Evolutionary conservation across 2,329 filamentous ascomycete species (phyloP), one percentile per base, ranked within the genome.

Genomic region (Periconia macrospinosa): DNA sequence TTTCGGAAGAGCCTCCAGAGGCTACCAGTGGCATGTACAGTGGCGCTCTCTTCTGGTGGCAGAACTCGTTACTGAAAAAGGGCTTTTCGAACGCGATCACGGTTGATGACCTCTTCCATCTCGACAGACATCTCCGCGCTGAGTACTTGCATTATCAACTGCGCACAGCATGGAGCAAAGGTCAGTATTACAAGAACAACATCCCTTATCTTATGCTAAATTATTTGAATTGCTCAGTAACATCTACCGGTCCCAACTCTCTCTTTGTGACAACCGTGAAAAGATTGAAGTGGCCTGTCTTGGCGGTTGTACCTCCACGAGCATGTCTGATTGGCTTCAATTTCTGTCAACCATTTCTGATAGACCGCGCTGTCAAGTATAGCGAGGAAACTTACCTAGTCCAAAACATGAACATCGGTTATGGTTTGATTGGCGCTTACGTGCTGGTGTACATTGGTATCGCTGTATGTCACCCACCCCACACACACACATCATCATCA

Each of bases 11-110:
- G 41, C 80, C 82, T 1, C 76, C 74, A 0, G 83, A 86, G 60
- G 77, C 77, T 2, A 83, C 78, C 2, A 80, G 77, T 45, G 76
- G 81, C 2, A 69, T 81, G n/a, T 79, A 79, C 57, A 82, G 73
- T 54, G 71, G 74, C 42, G 69, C 67, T 0, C 67, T 82, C 13
- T 84, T 84, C 60, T 79, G 75, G 72, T 85, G 82, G 82, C 65
- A 84, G 47, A 83, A 79, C 53, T 73, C 75, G 2, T 63, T 86
- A 7, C 78, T 86, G 41, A 73, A 73, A 23, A 67, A 70, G 15
- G 81, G 82, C 0, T 83, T 77, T 67, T 74, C 66, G 5, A 78
- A 74, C 7, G 56, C 72, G 3, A 58, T 83, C 14, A 59, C 65
- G 0, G 67, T 81, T 0, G 74, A 78, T 8, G 79, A 81, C 52